Base-by-base conservation (phyloP, 192 early-diverging fungal genomes). In the Obelidium mucronatum region DNA sequence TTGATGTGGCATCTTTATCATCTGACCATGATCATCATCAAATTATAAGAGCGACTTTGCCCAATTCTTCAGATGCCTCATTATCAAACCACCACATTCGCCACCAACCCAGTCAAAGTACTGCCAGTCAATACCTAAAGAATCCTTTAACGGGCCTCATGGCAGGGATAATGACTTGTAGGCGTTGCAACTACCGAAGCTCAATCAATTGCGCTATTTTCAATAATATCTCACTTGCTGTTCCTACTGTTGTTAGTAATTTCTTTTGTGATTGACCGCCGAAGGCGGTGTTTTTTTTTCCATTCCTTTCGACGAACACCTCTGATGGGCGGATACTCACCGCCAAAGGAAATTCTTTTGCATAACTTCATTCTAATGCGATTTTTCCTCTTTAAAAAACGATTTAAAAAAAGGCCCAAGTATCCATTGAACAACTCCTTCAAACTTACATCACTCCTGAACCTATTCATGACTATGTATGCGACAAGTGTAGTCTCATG, bases 111-210 rank as follows among this genome's bases (percentile, higher is more conserved):
- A n/a, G n/a, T n/a, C 44, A 6, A 48, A 48, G 44, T 48, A 15
- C 8, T 48, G 44, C 44, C 8, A 15, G 17, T 22, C 8, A 8
- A 0, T 26, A 22, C 8, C 22, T 66, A 30, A 60, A 82, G 54
- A 91, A 88, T 76, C 95, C 95, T 0, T 89, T 97, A 74, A 87
- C 89, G 3, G 95, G 95, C 4, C 67, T 95, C 74, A 81, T 90
- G 40, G 94, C 93, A 4, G 91, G 83, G 68, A 85, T 90, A 26
- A 86, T 94, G 55, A 91, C 92, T 30, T 97, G 95, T 73, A 81
- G 85, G 48, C 84, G 89, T 44, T 97, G 95, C 67, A 91, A 92
- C 4, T 94, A 95, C 33, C 13, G 28, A 22, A 36, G 33, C 42
- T 13, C 75, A 8, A 54, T 76, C 8, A 59, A 65, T 71, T 76